These are phyloP conservation scores for Auxenochlorella pyrenoidosa DNA, from an alignment of 139 green algal species.

Conservation along the genomic window DNA sequence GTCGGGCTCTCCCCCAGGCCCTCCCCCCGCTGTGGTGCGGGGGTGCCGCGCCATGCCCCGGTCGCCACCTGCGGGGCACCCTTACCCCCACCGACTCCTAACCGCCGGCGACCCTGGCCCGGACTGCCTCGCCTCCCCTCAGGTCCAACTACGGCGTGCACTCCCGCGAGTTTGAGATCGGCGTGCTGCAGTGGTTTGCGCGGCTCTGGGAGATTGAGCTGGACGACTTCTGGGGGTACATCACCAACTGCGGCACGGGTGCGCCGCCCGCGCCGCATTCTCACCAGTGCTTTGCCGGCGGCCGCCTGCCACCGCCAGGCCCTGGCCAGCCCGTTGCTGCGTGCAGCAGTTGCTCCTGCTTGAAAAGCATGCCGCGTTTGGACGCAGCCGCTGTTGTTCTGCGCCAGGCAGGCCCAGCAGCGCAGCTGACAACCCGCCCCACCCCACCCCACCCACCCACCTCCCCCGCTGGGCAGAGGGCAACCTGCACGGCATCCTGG, in stretches of 20 bases:
- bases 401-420: not conserved
- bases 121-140: too few species aligned
- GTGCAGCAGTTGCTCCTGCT: not conserved
- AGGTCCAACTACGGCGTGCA: conserved; percentile 97
- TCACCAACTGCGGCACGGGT: conserved; percentile 97
- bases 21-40: too few species aligned
- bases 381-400: too few species aligned
- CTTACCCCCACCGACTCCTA: too few species aligned
- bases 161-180: conserved; percentile 89
- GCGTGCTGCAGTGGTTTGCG: conserved; percentile 98
- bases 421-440: not conserved
- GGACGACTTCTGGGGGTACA: conserved; percentile 98
- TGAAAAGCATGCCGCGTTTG: not conserved
- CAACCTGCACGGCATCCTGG: conserved; percentile 97
- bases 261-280: too few species aligned
- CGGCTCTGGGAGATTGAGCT: conserved; percentile 94
- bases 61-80: too few species aligned
- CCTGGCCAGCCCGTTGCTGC: not conserved
- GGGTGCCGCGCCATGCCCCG: too few species aligned
- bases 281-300: too few species aligned
- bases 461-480: conserved; percentile 68
- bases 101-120: too few species aligned
- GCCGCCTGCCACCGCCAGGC: too few species aligned
- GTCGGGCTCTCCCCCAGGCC: too few species aligned
- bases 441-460: not conserved